phyloP scores from a whole-genome alignment of 352 stramenopile genomes.

The Globisporangium splendens region DNA sequence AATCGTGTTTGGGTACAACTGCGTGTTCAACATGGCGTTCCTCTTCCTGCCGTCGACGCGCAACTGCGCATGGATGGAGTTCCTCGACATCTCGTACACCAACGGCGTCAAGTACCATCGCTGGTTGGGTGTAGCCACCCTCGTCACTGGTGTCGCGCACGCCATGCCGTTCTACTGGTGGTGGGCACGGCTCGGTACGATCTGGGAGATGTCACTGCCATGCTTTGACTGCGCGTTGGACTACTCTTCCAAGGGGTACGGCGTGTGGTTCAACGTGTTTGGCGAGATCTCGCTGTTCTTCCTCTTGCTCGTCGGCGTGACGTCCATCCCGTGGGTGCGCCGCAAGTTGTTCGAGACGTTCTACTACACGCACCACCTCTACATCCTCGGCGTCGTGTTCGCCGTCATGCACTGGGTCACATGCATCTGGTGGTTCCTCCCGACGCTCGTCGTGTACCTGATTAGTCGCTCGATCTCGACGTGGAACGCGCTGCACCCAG shows the following conservation, averaged over 20 bases:
- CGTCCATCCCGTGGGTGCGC: constrained; percentile 47
- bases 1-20: constrained; percentile 48
- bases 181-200: constrained; percentile 29
- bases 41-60: constrained; percentile 53
- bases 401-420: constrained; percentile 43
- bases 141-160: constrained; percentile 37
- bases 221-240: constrained; percentile 56
- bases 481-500: constrained; percentile 30
- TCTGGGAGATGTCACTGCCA: constrained; percentile 34
- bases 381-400: constrained; percentile 43
- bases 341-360: constrained; percentile 46
- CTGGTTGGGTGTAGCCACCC: constrained; percentile 42
- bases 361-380: constrained; percentile 58
- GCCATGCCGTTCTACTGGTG: constrained; percentile 46
- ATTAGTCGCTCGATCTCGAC: constrained; percentile 43
- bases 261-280: constrained; percentile 62
- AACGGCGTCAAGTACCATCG: constrained; percentile 65
- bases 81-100: constrained; percentile 55
- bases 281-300: constrained; percentile 50
- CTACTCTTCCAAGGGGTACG: constrained; percentile 34
- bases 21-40: constrained; percentile 63
- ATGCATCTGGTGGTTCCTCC: constrained; percentile 48
- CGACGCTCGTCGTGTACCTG: constrained; percentile 50
- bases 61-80: constrained; percentile 68
- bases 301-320: constrained; percentile 32